Conservation (phyloP, 176 grass and related monocot genomes). For the Bolboschoenus planiculmis region DNA sequence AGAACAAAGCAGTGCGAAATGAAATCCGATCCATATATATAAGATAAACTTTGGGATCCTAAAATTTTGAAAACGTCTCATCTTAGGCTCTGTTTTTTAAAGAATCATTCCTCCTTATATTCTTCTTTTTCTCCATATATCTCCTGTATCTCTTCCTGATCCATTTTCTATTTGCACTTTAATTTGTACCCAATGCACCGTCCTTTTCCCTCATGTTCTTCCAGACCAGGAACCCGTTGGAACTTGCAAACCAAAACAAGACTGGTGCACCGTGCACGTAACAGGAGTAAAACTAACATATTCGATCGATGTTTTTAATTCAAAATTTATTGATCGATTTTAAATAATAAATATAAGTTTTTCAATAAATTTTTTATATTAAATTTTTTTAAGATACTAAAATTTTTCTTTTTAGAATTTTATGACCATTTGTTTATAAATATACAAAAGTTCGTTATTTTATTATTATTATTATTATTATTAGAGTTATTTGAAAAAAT, state of each 20-base stretch:
- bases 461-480: no score
- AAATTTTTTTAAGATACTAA: no score
- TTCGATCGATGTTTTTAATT: no score
- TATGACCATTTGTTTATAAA: no score
- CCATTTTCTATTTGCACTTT: not conserved
- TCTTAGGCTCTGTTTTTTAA: conserved; percentile 19
- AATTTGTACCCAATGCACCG: not conserved
- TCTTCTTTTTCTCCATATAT: not conserved
- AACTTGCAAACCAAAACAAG: not conserved
- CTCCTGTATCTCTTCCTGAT: not conserved
- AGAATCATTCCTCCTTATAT: conserved; percentile 25
- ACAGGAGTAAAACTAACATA: no score
- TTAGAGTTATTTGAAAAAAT: no score
- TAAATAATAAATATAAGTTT: no score
- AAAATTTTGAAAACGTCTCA: conserved; percentile 12
- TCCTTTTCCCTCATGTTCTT: not conserved
- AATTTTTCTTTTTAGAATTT: no score
- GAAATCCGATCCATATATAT: not conserved
- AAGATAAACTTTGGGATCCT: conserved; percentile 16
- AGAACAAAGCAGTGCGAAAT: not conserved
- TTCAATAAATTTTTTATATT: no score
- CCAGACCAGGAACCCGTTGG: not conserved
- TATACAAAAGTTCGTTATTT: no score
- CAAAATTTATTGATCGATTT: no score
- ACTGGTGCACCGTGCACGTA: no score